Conservation (phyloP, 1,284 basidiomycete species). For the Puccinia horiana region DNA sequence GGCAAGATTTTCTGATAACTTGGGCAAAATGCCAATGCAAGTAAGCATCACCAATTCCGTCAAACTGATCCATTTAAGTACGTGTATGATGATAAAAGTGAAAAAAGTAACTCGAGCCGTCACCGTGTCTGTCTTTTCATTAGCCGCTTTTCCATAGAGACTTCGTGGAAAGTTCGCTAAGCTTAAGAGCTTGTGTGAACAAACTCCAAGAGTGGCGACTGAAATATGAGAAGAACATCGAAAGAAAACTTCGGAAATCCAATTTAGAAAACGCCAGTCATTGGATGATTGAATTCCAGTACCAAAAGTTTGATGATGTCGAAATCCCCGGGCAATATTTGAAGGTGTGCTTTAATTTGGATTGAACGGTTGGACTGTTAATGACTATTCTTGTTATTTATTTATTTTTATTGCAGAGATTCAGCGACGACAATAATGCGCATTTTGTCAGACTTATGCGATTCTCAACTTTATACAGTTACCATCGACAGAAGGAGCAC, state of each 20-base stretch:
- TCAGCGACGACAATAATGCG: slow-evolving; percentile 93
- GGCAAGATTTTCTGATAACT: slow-evolving; percentile 19
- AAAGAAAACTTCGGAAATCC: slow-evolving; percentile 77
- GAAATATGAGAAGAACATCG: slow-evolving; percentile 81
- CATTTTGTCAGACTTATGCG: slow-evolving; percentile 89
- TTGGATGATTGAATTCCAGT: slow-evolving; percentile 96
- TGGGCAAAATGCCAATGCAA: slow-evolving; percentile 35
- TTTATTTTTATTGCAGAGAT: slow-evolving; percentile 45
- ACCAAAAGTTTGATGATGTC: slow-evolving; percentile 95
- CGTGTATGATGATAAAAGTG: neutral
- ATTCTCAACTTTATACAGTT: slow-evolving; percentile 87
- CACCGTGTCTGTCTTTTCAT: slow-evolving; percentile 43
- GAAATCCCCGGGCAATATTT: slow-evolving; percentile 98
- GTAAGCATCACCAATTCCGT: slow-evolving; percentile 62
- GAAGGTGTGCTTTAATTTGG: slow-evolving; percentile 65
- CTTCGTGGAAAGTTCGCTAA: slow-evolving; percentile 79
- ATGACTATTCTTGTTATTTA: too few relatives aligned
- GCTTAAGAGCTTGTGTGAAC: slow-evolving; percentile 82
- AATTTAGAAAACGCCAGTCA: slow-evolving; percentile 88
- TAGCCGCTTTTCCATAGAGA: slow-evolving; percentile 89
- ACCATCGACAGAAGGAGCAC: slow-evolving; percentile 76
- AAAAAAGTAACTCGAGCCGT: slow-evolving; percentile 42
- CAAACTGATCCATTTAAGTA: neutral
- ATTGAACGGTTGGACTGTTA: slow-evolving; percentile 16
- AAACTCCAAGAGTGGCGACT: slow-evolving; percentile 91